phyloP scores from a whole-genome alignment of 352 stramenopile genomes.

The Phytophthora fragariaefolia region DNA sequence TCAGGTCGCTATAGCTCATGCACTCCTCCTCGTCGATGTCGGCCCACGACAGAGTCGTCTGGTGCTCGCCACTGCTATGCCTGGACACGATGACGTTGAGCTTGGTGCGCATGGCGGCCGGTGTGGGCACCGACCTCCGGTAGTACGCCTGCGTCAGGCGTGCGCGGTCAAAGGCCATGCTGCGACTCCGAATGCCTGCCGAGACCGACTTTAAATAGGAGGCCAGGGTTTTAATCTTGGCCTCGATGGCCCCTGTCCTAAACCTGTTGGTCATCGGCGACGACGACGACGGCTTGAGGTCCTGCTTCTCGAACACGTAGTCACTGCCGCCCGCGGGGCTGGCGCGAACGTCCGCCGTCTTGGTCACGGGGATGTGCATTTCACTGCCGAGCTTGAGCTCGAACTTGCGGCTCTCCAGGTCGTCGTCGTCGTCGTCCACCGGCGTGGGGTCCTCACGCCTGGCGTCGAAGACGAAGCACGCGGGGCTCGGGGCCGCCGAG shows the following conservation, averaged over 20 bases:
- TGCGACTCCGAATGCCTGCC: conserved; percentile 41
- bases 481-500: conserved; percentile 18
- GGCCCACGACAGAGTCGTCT: conserved; percentile 55
- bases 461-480: conserved; percentile 25
- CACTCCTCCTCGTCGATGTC: conserved; percentile 46
- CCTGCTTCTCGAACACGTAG: conserved; percentile 37
- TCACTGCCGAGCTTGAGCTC: conserved; percentile 52
- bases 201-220: conserved; percentile 58
- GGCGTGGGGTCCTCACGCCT: conserved; percentile 33
- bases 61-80: conserved; percentile 53
- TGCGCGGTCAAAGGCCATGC: conserved; percentile 43
- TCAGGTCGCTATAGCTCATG: conserved; percentile 40
- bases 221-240: conserved; percentile 50
- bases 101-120: conserved; percentile 47
- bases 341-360: conserved; percentile 37
- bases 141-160: conserved; percentile 55
- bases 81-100: conserved; percentile 50
- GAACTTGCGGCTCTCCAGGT: conserved; percentile 39
- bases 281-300: conserved; percentile 21
- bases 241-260: conserved; percentile 30
- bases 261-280: conserved; percentile 20
- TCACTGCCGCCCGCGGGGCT: conserved; percentile 27
- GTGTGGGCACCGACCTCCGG: conserved; percentile 46
- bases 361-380: conserved; percentile 32
- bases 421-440: conserved; percentile 32